Percentiles rank a stretch among this genome's conserved stretches.
phyloP scores from a whole-genome alignment of 225 moss, liverwort and hornwort species.

The Sphagnum contortum region DNA sequence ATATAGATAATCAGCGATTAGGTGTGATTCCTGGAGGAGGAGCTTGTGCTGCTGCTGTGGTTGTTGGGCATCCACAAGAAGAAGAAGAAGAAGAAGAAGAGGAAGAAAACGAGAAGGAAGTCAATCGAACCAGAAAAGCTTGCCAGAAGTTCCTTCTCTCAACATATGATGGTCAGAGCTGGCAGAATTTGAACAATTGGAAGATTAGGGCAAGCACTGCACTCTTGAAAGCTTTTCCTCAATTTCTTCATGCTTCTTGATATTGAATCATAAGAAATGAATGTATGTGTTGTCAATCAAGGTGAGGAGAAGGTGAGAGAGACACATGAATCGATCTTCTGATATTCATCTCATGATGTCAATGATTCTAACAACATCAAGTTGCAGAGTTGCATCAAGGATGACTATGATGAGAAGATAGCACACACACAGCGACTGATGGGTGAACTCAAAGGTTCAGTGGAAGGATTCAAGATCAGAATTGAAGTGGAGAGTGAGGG shows the following conservation, averaged over 20 bases:
- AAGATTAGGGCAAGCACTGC: constrained; percentile 4
- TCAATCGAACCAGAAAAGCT: background rate
- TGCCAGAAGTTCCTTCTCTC: background rate
- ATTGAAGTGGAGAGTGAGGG: constrained; percentile 50
- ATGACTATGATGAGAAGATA: constrained; percentile 30
- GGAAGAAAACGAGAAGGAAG: background rate
- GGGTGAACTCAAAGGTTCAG: constrained; percentile 46
- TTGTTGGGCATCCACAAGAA: constrained; percentile 35
- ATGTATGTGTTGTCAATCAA: no score
- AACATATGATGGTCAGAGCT: no score
- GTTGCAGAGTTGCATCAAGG: constrained; percentile 11
- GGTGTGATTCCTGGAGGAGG: constrained; percentile 35
- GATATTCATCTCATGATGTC: no score
- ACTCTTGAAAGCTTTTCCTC: no score
- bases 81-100: background rate
- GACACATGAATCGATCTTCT: no score
- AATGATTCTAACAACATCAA: background rate
- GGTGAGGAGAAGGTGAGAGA: no score
- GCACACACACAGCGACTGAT: constrained; percentile 42
- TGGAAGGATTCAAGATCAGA: constrained; percentile 43
- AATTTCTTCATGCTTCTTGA: no score
- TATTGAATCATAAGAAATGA: no score
- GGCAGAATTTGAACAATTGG: background rate
- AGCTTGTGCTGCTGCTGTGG: constrained; percentile 11
- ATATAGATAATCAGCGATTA: constrained; percentile 17